A percentile compares a stretch with the other conserved stretches of the same genome.
Evolutionary conservation across 2,329 filamentous ascomycete species (phyloP).

Genomic region (Cladosporium austrohemisphaericum): DNA sequence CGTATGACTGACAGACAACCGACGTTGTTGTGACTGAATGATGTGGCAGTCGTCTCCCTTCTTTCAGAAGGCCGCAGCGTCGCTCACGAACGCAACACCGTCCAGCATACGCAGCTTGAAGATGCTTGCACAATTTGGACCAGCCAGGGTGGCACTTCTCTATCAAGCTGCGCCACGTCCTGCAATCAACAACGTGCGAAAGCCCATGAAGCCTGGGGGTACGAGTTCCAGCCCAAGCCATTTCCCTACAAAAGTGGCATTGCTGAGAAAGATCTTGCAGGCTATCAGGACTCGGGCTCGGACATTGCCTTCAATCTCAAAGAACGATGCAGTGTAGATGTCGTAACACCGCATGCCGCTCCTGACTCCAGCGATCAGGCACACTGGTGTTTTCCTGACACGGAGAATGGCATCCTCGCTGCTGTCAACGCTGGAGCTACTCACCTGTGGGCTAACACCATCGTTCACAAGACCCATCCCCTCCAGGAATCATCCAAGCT

Average conservation of each 20-base stretch:
- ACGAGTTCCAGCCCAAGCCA: not conserved
- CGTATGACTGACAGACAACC: no score
- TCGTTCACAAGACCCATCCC: conserved; percentile 48
- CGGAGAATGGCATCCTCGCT: conserved; percentile 39
- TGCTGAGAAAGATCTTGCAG: conserved; percentile 24
- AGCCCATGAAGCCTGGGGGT: conserved; percentile 50
- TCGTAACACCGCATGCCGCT: conserved; percentile 21
- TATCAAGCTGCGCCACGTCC: conserved; percentile 49
- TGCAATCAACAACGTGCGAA: conserved; percentile 45
- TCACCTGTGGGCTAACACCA: conserved; percentile 51
- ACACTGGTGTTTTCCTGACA: conserved; percentile 45
- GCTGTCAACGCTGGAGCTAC: conserved; percentile 40
- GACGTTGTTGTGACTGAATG: no score
- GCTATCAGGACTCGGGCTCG: conserved; percentile 48
- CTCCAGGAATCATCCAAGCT: conserved; percentile 42
- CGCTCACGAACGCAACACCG: no score
- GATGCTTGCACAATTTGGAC: no score
- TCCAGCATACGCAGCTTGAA: no score
- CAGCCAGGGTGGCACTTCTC: conserved; percentile 40
- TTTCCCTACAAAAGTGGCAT: not conserved
- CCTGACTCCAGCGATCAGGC: conserved; percentile 11
- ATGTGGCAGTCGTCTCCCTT: no score
- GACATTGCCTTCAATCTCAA: conserved; percentile 46
- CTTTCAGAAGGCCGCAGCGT: no score
- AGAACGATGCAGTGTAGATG: conserved; percentile 27